These are phyloP conservation scores for Protomyces arabidopsidicola DNA, from an alignment of 1,139 yeast genomes.

Conservation along the genomic window DNA sequence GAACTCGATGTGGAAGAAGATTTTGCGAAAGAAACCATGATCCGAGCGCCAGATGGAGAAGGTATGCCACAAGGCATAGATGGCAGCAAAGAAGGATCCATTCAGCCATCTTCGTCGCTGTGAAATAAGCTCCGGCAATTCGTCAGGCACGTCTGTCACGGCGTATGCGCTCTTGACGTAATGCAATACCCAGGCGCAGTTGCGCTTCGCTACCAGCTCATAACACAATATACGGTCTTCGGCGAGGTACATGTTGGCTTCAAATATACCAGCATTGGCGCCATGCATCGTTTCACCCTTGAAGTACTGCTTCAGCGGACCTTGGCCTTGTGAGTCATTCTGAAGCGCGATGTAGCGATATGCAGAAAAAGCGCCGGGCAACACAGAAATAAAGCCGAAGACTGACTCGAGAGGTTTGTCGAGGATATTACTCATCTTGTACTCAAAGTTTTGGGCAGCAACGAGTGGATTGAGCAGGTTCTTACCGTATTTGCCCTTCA, in stretches of 20 bases:
- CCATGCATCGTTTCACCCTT: slow-evolving; percentile 70
- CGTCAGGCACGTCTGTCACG: slow-evolving; percentile 78
- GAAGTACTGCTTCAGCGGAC: slow-evolving; percentile 73
- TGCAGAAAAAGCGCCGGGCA: slow-evolving; percentile 87
- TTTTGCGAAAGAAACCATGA: slow-evolving; percentile 58
- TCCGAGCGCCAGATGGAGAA: slow-evolving; percentile 64
- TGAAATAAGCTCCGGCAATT: slow-evolving; percentile 63
- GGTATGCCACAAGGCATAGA: slow-evolving; percentile 68
- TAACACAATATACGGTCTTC: slow-evolving; percentile 80
- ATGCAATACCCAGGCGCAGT: slow-evolving; percentile 58
- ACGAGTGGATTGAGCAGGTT: slow-evolving; percentile 67
- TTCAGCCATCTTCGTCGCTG: slow-evolving; percentile 83
- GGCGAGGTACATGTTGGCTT: slow-evolving; percentile 79
- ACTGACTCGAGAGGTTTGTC: slow-evolving; percentile 82
- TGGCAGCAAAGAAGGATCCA: slow-evolving; percentile 79
- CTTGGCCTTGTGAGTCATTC: slow-evolving; percentile 57
- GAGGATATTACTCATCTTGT: slow-evolving; percentile 72
- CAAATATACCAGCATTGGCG: slow-evolving; percentile 60
- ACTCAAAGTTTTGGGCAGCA: slow-evolving; percentile 80
- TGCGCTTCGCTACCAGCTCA: slow-evolving; percentile 69
- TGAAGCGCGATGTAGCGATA: slow-evolving; percentile 67
- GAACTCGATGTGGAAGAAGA: slow-evolving; percentile 64
- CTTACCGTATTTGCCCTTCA: slow-evolving; percentile 54
- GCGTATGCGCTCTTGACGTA: slow-evolving; percentile 75
- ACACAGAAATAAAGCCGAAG: slow-evolving; percentile 74